phyloP scores from a whole-genome alignment of 2,329 filamentous ascomycete species.

The Scedosporium minutisporum region DNA sequence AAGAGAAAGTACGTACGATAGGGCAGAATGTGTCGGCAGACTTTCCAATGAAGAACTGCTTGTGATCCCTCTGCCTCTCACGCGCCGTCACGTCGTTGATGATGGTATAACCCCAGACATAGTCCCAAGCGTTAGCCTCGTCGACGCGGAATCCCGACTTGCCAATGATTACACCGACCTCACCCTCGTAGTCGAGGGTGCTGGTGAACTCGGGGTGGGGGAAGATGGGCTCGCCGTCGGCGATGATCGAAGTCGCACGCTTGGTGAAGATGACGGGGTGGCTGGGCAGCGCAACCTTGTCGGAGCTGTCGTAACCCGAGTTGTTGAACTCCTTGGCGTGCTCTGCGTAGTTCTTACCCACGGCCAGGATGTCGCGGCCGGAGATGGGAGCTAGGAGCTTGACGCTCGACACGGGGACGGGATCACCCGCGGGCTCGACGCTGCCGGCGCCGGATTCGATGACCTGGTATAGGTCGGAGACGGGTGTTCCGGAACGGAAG shows the following conservation, averaged over 20 bases:
- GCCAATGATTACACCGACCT: slow-evolving; percentile 47
- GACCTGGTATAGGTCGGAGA: too few relatives aligned
- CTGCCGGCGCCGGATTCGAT: too few relatives aligned
- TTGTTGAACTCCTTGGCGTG: slow-evolving; percentile 49
- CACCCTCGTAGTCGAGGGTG: slow-evolving; percentile 45
- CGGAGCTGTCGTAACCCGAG: slow-evolving; percentile 42
- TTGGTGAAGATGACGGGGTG: slow-evolving; percentile 49
- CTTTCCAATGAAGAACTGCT: too few relatives aligned
- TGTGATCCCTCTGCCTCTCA: too few relatives aligned
- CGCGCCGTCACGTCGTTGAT: slow-evolving; percentile 42
- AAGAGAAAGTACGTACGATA: too few relatives aligned
- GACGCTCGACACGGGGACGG: slow-evolving; percentile 22
- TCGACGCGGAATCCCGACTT: slow-evolving; percentile 33
- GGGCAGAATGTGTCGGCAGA: too few relatives aligned
- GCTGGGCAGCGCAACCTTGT: slow-evolving; percentile 41
- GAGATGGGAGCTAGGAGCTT: slow-evolving; percentile 35
- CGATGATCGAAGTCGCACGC: slow-evolving; percentile 41
- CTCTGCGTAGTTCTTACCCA: slow-evolving; percentile 48
- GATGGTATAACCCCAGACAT: slow-evolving; percentile 48
- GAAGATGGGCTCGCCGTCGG: slow-evolving; percentile 34
- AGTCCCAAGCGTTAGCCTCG: slow-evolving; percentile 33
- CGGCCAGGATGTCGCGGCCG: slow-evolving; percentile 41
- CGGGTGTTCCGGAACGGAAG: too few relatives aligned
- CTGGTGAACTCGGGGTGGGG: slow-evolving; percentile 36
- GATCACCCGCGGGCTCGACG: too few relatives aligned